Evolutionary conservation across 2,329 filamentous ascomycete species (phyloP).

Genomic region (Colletotrichum sp.): DNA sequence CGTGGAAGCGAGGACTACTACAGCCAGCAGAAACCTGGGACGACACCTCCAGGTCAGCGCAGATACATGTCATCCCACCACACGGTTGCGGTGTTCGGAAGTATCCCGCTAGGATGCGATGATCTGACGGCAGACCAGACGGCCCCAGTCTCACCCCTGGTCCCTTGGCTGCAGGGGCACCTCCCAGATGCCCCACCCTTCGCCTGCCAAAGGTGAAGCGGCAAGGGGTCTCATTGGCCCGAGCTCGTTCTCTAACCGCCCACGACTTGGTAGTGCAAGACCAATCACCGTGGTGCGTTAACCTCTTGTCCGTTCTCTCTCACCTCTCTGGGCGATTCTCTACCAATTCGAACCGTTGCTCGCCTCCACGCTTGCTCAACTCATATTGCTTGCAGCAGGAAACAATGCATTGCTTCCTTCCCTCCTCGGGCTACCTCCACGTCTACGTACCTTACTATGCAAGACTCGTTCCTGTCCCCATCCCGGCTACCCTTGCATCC

Average conservation of each 20-base stretch:
- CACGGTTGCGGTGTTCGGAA: not conserved
- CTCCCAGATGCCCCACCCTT: not conserved
- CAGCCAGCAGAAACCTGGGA: not conserved
- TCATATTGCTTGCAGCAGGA: slow-evolving; percentile 8
- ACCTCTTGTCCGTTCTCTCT: not conserved
- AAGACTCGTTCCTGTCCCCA: not conserved
- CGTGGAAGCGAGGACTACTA: not conserved
- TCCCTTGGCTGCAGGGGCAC: slow-evolving; percentile 10
- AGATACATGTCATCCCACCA: not conserved
- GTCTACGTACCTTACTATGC: not conserved
- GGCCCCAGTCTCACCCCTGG: slow-evolving; percentile 15
- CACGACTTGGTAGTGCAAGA: slow-evolving; percentile 24
- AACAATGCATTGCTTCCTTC: not conserved
- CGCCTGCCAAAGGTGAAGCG: slow-evolving; percentile 27
- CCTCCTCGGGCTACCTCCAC: not conserved
- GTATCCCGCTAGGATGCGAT: slow-evolving; percentile 6
- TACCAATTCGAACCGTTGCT: not conserved
- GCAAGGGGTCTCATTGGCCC: slow-evolving; percentile 37
- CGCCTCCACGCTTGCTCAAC: not conserved
- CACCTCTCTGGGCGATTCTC: not conserved
- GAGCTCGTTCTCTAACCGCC: slow-evolving; percentile 42
- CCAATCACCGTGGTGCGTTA: slow-evolving; percentile 31
- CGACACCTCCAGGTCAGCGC: not conserved
- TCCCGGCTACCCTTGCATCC: slow-evolving; percentile 1
- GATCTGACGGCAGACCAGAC: slow-evolving; percentile 22